These are phyloP conservation scores for Xylariaceae sp. DNA, from an alignment of 2,329 filamentous ascomycete genomes.

Conservation along the genomic window DNA sequence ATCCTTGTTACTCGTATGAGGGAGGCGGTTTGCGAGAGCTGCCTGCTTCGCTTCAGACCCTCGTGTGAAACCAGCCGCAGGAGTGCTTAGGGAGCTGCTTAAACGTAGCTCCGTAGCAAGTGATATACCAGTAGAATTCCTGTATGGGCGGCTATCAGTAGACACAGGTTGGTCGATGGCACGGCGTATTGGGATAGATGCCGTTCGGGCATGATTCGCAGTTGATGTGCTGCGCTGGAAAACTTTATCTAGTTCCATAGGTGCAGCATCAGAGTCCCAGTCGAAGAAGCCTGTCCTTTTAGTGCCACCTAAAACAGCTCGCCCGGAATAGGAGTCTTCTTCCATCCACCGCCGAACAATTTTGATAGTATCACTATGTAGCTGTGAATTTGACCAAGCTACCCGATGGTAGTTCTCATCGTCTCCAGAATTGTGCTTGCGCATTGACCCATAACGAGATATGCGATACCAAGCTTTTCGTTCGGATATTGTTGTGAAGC, in stretches of 20 bases:
- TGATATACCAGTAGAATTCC: slow-evolving; percentile 31
- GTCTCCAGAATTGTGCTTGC: slow-evolving; percentile 61
- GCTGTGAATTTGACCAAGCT: slow-evolving; percentile 61
- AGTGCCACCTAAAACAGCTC: slow-evolving; percentile 51
- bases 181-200: slow-evolving; percentile 33
- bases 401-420: slow-evolving; percentile 65
- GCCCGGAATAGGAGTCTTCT: slow-evolving; percentile 64
- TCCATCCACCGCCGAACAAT: slow-evolving; percentile 71
- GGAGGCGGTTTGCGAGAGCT: not conserved
- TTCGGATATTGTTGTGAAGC: slow-evolving; percentile 60
- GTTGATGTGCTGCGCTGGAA: slow-evolving; percentile 46
- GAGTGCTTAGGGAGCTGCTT: not conserved
- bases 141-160: slow-evolving; percentile 13
- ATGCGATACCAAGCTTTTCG: slow-evolving; percentile 70
- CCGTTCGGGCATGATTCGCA: slow-evolving; percentile 34
- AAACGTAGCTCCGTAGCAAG: slow-evolving; percentile 7
- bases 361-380: slow-evolving; percentile 60
- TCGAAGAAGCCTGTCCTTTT: slow-evolving; percentile 61
- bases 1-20: not conserved
- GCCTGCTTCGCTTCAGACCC: slow-evolving; percentile 23
- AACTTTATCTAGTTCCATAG: slow-evolving; percentile 55
- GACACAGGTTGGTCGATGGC: not conserved
- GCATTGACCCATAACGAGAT: slow-evolving; percentile 63
- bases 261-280: slow-evolving; percentile 62
- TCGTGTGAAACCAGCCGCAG: slow-evolving; percentile 34